Evolutionary conservation across 2,329 filamentous ascomycete genomes (phyloP).

Genomic region (Monosporascus sp.): DNA sequence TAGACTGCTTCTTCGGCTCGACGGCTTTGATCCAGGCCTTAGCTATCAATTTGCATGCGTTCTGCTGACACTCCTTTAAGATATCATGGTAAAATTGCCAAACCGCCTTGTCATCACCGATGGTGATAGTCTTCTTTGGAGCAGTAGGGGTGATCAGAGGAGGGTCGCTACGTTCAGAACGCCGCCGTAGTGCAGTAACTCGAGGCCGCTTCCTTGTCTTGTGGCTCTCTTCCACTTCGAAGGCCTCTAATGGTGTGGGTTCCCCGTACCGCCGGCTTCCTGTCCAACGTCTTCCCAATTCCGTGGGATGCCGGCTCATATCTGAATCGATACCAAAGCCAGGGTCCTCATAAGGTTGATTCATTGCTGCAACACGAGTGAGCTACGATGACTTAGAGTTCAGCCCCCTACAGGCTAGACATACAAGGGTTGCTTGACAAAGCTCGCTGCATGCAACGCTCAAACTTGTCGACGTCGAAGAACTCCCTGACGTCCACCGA

Average conservation of each 20-base stretch:
- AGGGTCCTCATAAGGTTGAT: slow-evolving; percentile 9
- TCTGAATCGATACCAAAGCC: slow-evolving; percentile 12
- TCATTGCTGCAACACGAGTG: slow-evolving; percentile 7
- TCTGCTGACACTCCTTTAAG: slow-evolving; percentile 64
- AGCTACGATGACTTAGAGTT: slow-evolving; percentile 2
- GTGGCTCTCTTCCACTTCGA: slow-evolving; percentile 23
- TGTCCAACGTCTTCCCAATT: slow-evolving; percentile 7
- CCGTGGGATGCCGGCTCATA: slow-evolving; percentile 6
- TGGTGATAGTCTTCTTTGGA: slow-evolving; percentile 40
- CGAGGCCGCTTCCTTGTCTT: slow-evolving; percentile 33
- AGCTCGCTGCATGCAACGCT: slow-evolving; percentile 30
- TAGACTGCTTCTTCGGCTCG: slow-evolving; percentile 72
- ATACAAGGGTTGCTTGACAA: slow-evolving; percentile 31
- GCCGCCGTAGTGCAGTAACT: slow-evolving; percentile 26
- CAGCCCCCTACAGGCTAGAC: neutral
- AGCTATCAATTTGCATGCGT: slow-evolving; percentile 64
- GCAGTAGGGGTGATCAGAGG: slow-evolving; percentile 28
- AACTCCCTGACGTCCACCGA: slow-evolving; percentile 33
- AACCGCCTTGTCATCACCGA: slow-evolving; percentile 49
- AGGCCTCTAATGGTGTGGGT: slow-evolving; percentile 11
- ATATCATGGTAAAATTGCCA: slow-evolving; percentile 55
- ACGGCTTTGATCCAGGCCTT: slow-evolving; percentile 73
- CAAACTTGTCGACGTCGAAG: slow-evolving; percentile 40
- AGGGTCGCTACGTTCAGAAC: slow-evolving; percentile 32
- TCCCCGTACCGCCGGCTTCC: slow-evolving; percentile 11